These are phyloP conservation scores for Xylaria venustula DNA, from an alignment of 495 filamentous ascomycete genomes.

Conservation along the genomic window DNA sequence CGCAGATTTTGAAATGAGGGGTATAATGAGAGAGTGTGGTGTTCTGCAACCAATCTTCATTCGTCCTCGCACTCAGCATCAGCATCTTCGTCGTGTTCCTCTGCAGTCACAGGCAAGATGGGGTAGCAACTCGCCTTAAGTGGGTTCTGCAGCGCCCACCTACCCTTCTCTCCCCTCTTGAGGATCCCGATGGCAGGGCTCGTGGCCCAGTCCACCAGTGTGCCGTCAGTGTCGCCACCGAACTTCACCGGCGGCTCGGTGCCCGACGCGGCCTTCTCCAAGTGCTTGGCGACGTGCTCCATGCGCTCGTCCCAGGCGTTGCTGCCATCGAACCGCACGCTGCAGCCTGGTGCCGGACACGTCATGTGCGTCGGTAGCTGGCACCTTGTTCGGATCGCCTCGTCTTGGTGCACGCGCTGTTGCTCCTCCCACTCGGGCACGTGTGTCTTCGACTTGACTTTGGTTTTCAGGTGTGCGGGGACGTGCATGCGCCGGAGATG, in stretches of 20 bases:
- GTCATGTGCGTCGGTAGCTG: conserved; percentile 57
- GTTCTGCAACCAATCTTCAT: conserved; percentile 1
- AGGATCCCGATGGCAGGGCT: conserved; percentile 40
- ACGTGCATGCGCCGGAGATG: conserved; percentile 85
- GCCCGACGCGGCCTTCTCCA: conserved; percentile 54
- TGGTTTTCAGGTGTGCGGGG: conserved; percentile 43
- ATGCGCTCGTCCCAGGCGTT: conserved; percentile 79
- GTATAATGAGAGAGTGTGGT: neutral
- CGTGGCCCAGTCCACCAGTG: conserved; percentile 48
- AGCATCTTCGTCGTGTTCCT: conserved; percentile 25
- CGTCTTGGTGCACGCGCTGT: conserved; percentile 50
- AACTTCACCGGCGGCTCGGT: conserved; percentile 34
- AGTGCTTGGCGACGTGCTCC: conserved; percentile 87
- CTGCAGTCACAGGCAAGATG: neutral
- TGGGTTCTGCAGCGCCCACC: conserved; percentile 31
- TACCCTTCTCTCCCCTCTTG: conserved; percentile 21
- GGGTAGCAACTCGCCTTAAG: conserved; percentile 25
- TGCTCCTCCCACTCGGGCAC: conserved; percentile 39
- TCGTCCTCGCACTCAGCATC: conserved; percentile 32
- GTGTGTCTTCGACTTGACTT: conserved; percentile 34
- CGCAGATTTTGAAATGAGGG: neutral
- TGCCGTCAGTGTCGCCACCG: conserved; percentile 35
- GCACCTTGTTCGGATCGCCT: conserved; percentile 61
- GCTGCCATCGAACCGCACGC: conserved; percentile 55
- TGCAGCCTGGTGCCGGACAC: conserved; percentile 65